A percentile compares a stretch with the other conserved stretches of the same genome.
These are phyloP conservation scores for Macrolepiota albuminosa DNA, from an alignment of 768 basidiomycete species.

Conservation along the genomic window DNA sequence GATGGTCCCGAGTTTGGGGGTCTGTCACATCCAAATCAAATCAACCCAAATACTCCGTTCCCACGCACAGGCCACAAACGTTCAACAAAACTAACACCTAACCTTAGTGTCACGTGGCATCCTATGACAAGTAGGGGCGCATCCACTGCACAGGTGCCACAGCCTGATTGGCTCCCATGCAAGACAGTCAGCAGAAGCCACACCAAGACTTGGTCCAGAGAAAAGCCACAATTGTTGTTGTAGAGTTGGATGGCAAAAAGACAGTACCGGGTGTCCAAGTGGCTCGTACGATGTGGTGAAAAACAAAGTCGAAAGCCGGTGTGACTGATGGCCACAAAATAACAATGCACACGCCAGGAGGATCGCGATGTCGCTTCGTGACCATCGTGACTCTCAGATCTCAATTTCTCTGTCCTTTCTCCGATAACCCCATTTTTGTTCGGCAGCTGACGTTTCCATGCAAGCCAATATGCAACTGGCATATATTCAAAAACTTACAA, in stretches of 20 bases:
- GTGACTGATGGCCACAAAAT: conserved; percentile 20
- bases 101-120: conserved; percentile 33
- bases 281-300: conserved; percentile 14
- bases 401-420: conserved; percentile 6
- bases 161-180: not conserved
- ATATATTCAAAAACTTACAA: not conserved
- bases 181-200: not conserved
- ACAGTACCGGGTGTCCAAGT: not conserved
- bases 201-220: not conserved
- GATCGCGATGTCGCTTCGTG: conserved; percentile 13
- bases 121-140: conserved; percentile 1
- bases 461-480: not conserved
- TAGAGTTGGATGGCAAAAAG: not conserved
- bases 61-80: conserved; percentile 42
- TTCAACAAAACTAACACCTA: conserved; percentile 29
- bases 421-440: conserved; percentile 7
- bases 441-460: not conserved
- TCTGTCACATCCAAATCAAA: conserved; percentile 42
- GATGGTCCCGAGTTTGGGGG: conserved; percentile 39
- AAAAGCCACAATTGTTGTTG: not conserved
- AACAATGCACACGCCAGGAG: conserved; percentile 8
- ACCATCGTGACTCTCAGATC: conserved; percentile 15
- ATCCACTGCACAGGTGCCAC: not conserved
- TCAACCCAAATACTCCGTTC: conserved; percentile 33
- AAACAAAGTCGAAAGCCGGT: conserved; percentile 15